Percentiles rank a stretch among this genome's conserved stretches.
Conservation (phyloP, 1,284 basidiomycete genomes). For the Agroathelia rolfsii region DNA sequence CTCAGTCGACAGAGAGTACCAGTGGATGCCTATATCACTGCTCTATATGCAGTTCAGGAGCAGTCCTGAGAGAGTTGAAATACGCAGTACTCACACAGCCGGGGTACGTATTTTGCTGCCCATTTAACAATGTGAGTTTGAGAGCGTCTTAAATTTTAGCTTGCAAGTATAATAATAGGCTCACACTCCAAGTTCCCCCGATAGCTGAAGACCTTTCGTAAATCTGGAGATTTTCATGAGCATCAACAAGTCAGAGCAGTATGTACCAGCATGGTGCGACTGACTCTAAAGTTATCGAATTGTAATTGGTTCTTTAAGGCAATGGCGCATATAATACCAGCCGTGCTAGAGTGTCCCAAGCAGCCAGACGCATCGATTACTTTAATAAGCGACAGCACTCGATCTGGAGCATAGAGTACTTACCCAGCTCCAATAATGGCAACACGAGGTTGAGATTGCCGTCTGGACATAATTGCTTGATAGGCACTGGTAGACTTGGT, state of each 20-base stretch:
- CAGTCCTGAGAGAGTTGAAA: background rate
- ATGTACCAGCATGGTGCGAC: slow-evolving; percentile 10
- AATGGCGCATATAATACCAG: slow-evolving; percentile 38
- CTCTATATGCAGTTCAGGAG: slow-evolving; percentile 22
- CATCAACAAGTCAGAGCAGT: no score
- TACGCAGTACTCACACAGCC: slow-evolving; percentile 10
- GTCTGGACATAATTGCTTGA: no score
- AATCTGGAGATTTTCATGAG: no score
- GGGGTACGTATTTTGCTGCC: slow-evolving; percentile 22
- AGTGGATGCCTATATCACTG: slow-evolving; percentile 46
- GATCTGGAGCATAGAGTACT: slow-evolving; percentile 1
- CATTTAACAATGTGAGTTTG: slow-evolving; percentile 5
- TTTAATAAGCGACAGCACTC: no score
- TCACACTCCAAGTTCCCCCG: slow-evolving; percentile 23
- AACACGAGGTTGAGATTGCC: no score
- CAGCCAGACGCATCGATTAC: background rate
- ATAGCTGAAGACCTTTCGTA: slow-evolving; percentile 22
- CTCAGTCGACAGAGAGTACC: slow-evolving; percentile 47
- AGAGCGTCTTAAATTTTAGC: no score
- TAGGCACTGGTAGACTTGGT: no score
- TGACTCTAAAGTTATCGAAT: slow-evolving; percentile 36
- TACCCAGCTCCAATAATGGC: slow-evolving; percentile 44
- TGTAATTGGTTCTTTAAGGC: slow-evolving; percentile 32
- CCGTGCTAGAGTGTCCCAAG: slow-evolving; percentile 17
- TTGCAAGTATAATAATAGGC: no score